Conservation (phyloP, 495 filamentous ascomycete species). For the Aspergillus avenaceus region DNA sequence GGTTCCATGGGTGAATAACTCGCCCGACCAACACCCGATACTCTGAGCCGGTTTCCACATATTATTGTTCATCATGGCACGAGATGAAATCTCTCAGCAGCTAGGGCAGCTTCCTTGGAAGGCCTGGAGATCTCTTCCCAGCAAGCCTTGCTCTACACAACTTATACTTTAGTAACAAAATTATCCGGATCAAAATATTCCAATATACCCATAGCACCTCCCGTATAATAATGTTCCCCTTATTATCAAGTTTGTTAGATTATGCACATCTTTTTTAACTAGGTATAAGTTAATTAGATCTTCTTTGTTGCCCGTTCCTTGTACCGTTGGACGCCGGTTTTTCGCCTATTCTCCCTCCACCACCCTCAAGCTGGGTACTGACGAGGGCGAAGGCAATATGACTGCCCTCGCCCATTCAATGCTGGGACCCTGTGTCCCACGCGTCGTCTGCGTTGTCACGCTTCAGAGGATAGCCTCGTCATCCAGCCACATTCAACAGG, state of each 20-base stretch:
- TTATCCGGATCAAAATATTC: too few species aligned
- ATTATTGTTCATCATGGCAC: background rate
- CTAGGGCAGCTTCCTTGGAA: conserved; percentile 11
- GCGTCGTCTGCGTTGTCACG: conserved; percentile 8
- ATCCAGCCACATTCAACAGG: conserved; percentile 7
- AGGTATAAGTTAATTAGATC: too few species aligned
- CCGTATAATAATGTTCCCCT: too few species aligned
- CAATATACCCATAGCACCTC: too few species aligned
- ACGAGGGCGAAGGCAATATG: conserved; percentile 9
- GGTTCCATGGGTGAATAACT: too few species aligned
- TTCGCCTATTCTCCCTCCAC: conserved; percentile 7
- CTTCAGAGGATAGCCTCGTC: conserved; percentile 1
- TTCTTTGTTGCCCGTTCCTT: conserved; percentile 8
- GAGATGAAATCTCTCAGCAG: conserved; percentile 6
- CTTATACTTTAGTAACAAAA: too few species aligned
- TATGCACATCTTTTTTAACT: too few species aligned
- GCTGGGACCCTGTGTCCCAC: conserved; percentile 10
- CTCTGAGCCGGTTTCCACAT: conserved; percentile 2
- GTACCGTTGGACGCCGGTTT: conserved; percentile 9
- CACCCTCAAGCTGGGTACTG: conserved; percentile 8
- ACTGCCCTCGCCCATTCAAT: conserved; percentile 10
- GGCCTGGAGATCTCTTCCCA: conserved; percentile 7
- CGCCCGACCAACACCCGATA: too few species aligned
- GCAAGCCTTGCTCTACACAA: too few species aligned
- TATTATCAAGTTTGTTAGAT: conserved; percentile 6